These are phyloP conservation scores for Gilbertella persicaria DNA, from an alignment of 371 early-diverging fungal species.

Conservation along the genomic window DNA sequence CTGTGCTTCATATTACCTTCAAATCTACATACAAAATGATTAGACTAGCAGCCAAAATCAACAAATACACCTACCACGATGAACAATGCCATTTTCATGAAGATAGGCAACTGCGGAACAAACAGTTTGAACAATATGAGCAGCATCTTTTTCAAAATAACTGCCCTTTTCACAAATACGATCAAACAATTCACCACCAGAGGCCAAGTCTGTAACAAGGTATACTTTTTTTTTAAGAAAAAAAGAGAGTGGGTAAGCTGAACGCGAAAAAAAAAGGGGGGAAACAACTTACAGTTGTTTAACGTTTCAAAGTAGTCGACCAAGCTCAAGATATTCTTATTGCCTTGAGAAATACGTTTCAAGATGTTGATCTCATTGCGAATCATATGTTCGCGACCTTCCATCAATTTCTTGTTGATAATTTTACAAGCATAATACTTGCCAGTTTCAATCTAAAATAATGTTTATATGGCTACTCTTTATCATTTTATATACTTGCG, in stretches of 20 bases:
- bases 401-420: conserved; percentile 88
- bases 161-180: conserved; percentile 80
- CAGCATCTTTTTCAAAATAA: conserved; percentile 89
- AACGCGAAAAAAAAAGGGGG: too few species aligned
- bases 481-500: conserved; percentile 23
- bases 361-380: conserved; percentile 88
- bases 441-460: conserved; percentile 73
- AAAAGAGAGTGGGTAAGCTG: background rate
- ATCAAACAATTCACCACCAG: conserved; percentile 92
- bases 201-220: conserved; percentile 87
- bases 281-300: conserved; percentile 69
- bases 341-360: conserved; percentile 82
- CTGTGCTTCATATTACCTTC: conserved; percentile 33
- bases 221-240: conserved; percentile 60
- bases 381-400: conserved; percentile 88
- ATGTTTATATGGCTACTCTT: background rate
- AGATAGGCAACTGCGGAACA: conserved; percentile 80
- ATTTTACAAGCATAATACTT: conserved; percentile 90
- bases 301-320: conserved; percentile 92
- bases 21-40: too few species aligned
- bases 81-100: conserved; percentile 85
- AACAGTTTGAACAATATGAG: conserved; percentile 74
- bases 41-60: background rate
- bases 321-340: conserved; percentile 84
- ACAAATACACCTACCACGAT: conserved; percentile 68